Percentiles rank a stretch among this genome's conserved stretches.
Evolutionary conservation across 176 grass and related monocot genomes (phyloP).

Genomic region (Secale cereale): DNA sequence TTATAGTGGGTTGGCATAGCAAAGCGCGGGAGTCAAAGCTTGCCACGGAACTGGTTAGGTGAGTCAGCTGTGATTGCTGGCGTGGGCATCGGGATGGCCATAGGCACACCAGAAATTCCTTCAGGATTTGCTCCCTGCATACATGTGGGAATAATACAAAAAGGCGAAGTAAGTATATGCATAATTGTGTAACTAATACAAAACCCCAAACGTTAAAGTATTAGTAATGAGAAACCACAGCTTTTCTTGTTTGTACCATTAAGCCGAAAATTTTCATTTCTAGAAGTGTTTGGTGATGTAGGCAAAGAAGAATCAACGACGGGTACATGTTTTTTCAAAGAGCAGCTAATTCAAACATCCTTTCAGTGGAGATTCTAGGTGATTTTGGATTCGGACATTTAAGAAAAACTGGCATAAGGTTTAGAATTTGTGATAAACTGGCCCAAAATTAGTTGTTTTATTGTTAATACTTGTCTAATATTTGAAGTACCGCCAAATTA

Average conservation of each 20-base stretch:
- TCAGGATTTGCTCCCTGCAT: not conserved
- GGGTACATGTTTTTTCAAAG: not conserved
- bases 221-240: not conserved
- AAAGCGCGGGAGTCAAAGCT: not conserved
- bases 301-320: not conserved
- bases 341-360: not conserved
- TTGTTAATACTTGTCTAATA: not conserved
- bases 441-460: not conserved
- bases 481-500: no score
- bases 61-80: not conserved
- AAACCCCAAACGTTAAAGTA: not conserved
- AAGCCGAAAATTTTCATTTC: not conserved
- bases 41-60: not conserved
- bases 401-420: no score
- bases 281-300: not conserved
- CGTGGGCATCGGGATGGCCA: not conserved
- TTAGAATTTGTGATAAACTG: not conserved
- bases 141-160: no score
- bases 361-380: not conserved
- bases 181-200: not conserved
- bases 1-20: not conserved
- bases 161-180: not conserved
- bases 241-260: not conserved
- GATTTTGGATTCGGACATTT: not conserved
- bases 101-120: not conserved